Evolutionary conservation across 441 rosid species (phyloP), one percentile per base, ranked within the genome.

Genomic region (Biscutella auriculata): DNA sequence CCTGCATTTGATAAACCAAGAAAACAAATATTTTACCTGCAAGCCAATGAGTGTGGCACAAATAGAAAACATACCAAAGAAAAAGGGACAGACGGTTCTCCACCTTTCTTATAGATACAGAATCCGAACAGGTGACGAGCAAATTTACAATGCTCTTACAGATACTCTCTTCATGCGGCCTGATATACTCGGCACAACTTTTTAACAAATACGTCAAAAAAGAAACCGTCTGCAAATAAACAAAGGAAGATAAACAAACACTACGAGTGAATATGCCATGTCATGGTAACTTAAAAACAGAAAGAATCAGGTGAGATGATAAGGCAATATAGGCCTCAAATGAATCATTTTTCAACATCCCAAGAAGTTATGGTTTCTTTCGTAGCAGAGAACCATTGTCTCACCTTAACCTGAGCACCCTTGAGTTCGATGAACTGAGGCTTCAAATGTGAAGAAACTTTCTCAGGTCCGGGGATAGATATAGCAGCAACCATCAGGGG

Each of bases 331-430:
- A 59, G 55, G 49, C 56, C 33, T 17, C 9, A 43, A 52, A 15
- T 13, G 34, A 44, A 33, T 26, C 4, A 0, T 5, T 44, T 43
- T 44, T 25, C 60, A 35, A 8, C 29, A 10, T 39, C 7, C 41
- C 46, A 46, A 19, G 6, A 54, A 46, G 41, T 12, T 17, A 57
- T 26, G 23, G 19, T 51, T 43, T 53, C 4, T 13, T 23, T 67
- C 45, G 15, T 39, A 35, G 32, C 1, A 54, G 26, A 51, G 53
- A 56, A 28, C 17, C 13, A 57, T 49, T 42, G 57, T 46, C 86
- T 71, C 68, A 90, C 99, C 96, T 94, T 94, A 77, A 87, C 99
- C 72, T 87, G 99, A 33, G 99, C 96, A 71, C 96, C 96, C 73
- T 94, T 94, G 66, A 94, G 70, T 74, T 90, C 99, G 59, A 84